Conservation (phyloP, 1,284 basidiomycete genomes). For the Salmacisia buchloeana region DNA sequence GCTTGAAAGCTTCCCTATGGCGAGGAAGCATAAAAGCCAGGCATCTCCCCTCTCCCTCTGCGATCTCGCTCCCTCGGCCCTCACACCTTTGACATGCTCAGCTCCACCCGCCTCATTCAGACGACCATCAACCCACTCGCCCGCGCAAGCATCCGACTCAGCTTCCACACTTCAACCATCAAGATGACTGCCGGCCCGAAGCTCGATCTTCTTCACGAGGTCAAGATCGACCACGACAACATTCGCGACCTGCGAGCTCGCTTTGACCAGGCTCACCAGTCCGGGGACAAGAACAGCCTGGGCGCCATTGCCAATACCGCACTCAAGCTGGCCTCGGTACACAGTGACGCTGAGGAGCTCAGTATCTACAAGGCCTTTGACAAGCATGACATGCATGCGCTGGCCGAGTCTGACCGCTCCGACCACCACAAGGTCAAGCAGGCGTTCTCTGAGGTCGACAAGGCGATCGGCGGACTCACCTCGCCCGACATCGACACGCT, state of each 20-base stretch:
- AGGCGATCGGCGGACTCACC: slow-evolving; percentile 11
- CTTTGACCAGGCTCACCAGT: slow-evolving; percentile 15
- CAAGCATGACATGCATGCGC: slow-evolving; percentile 13
- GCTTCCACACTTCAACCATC: neutral
- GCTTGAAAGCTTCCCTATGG: too few relatives aligned
- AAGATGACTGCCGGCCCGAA: neutral
- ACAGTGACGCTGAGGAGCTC: slow-evolving; percentile 26
- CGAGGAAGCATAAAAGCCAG: too few relatives aligned
- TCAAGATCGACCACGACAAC: slow-evolving; percentile 31
- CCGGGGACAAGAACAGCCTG: slow-evolving; percentile 20
- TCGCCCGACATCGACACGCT: slow-evolving; percentile 19
- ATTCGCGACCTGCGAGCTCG: slow-evolving; percentile 25
- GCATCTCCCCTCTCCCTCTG: too few relatives aligned
- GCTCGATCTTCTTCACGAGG: neutral
- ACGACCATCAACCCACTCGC: too few relatives aligned
- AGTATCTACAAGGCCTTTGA: slow-evolving; percentile 33
- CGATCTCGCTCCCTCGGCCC: too few relatives aligned
- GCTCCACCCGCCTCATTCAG: too few relatives aligned
- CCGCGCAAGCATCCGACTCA: neutral
- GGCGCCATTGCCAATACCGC: slow-evolving; percentile 22
- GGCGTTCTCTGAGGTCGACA: slow-evolving; percentile 24
- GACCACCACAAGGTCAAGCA: slow-evolving; percentile 37
- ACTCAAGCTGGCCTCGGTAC: slow-evolving; percentile 19
- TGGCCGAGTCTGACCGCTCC: slow-evolving; percentile 21
- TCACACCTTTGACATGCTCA: too few relatives aligned